Evolutionary conservation across 495 filamentous ascomycete species (phyloP).

Genomic region (Penicillium samsonianum): DNA sequence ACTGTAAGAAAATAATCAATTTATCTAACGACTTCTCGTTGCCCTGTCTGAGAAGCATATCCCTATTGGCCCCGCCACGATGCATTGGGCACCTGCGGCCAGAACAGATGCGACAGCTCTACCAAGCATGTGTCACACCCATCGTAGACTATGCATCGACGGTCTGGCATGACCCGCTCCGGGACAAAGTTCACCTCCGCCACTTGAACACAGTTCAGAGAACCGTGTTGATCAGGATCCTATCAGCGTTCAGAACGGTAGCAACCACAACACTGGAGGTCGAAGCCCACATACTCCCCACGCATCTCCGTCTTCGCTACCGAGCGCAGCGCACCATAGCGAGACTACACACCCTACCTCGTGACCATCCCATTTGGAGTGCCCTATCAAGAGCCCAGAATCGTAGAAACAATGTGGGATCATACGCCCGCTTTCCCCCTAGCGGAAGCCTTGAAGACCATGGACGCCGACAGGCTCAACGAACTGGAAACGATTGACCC

Average conservation of each 20-base stretch:
- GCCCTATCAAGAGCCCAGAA: slow-evolving; percentile 11
- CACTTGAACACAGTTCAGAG: slow-evolving; percentile 2
- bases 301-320: slow-evolving; percentile 4
- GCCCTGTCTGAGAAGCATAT: too few relatives aligned
- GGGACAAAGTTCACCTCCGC: not conserved
- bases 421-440: slow-evolving; percentile 15
- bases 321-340: slow-evolving; percentile 6
- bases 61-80: not conserved
- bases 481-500: slow-evolving; percentile 27
- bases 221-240: not conserved
- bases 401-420: slow-evolving; percentile 13
- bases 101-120: slow-evolving; percentile 27
- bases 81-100: slow-evolving; percentile 21
- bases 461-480: slow-evolving; percentile 14
- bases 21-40: too few relatives aligned
- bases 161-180: slow-evolving; percentile 1
- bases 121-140: slow-evolving; percentile 26
- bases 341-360: too few relatives aligned
- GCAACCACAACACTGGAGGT: slow-evolving; percentile 1
- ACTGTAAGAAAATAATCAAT: too few relatives aligned
- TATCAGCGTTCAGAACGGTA: slow-evolving; percentile 2
- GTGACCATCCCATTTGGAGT: slow-evolving; percentile 9
- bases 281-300: slow-evolving; percentile 4
- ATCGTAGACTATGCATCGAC: not conserved
- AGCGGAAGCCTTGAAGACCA: slow-evolving; percentile 12